These are phyloP conservation scores for Penicillium sp. DNA, from an alignment of 2,329 filamentous ascomycete genomes.

Conservation along the genomic window DNA sequence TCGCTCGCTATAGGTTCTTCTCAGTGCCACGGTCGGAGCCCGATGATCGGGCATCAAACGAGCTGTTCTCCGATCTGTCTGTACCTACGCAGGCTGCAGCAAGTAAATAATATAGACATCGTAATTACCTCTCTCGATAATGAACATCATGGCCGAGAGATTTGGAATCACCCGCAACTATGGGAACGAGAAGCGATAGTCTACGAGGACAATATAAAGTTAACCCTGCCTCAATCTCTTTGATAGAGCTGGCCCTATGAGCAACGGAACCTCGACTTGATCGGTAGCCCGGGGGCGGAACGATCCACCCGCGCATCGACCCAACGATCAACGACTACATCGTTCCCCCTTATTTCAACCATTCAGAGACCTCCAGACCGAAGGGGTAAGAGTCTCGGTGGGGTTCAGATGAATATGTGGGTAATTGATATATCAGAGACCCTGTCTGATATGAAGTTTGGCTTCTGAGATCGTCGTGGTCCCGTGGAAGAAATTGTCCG, in stretches of 20 bases:
- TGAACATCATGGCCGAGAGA: neutral
- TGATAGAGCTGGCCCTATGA: neutral
- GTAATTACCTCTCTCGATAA: no score
- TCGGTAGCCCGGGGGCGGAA: neutral
- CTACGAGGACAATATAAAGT: neutral
- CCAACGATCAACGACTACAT: conserved; percentile 1
- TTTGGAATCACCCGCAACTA: neutral
- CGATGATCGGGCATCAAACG: neutral
- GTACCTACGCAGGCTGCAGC: no score
- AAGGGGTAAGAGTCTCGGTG: conserved; percentile 1
- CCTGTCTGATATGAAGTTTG: neutral
- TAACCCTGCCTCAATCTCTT: neutral
- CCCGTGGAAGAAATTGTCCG: neutral
- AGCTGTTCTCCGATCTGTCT: neutral
- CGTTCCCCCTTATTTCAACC: neutral
- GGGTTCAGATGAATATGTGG: conserved; percentile 3
- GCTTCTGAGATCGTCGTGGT: no score
- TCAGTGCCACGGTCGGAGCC: neutral
- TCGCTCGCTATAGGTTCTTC: neutral
- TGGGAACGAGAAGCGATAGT: neutral
- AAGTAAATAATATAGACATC: no score
- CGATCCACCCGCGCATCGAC: conserved; percentile 2
- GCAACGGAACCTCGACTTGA: neutral
- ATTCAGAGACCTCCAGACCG: neutral
- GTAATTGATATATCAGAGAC: conserved; percentile 2